Percentiles rank a stretch among this genome's conserved stretches.
Evolutionary conservation across 768 basidiomycete genomes (phyloP).

Genomic region (Dioszegia crocea): DNA sequence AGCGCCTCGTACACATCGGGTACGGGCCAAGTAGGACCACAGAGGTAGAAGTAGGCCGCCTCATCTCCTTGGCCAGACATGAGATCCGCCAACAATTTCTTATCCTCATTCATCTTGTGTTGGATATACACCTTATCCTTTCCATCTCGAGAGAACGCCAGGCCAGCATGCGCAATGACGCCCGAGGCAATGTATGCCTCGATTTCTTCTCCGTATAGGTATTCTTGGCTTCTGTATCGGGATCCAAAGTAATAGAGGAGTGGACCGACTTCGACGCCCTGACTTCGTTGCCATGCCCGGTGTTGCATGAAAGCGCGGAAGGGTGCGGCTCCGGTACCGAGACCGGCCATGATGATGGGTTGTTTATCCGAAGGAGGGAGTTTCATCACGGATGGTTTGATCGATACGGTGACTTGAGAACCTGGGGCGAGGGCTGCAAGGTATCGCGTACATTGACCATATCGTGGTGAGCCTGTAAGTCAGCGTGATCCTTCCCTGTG

Average conservation of each 20-base stretch:
- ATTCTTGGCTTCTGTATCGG: slow-evolving; percentile 89
- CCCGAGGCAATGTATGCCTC: slow-evolving; percentile 85
- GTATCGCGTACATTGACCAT: slow-evolving; percentile 95
- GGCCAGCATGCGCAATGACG: slow-evolving; percentile 79
- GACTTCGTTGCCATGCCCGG: slow-evolving; percentile 72
- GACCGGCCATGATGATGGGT: slow-evolving; percentile 96
- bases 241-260: slow-evolving; percentile 98
- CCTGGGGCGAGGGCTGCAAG: slow-evolving; percentile 76
- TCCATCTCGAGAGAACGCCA: slow-evolving; percentile 94
- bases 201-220: slow-evolving; percentile 74
- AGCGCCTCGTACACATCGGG: slow-evolving; percentile 95
- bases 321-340: slow-evolving; percentile 96
- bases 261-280: slow-evolving; percentile 79
- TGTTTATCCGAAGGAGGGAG: slow-evolving; percentile 77
- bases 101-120: slow-evolving; percentile 94
- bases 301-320: slow-evolving; percentile 99
- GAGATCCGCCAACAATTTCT: slow-evolving; percentile 67
- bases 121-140: slow-evolving; percentile 95
- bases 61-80: slow-evolving; percentile 55
- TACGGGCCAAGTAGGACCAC: slow-evolving; percentile 99
- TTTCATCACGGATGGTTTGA: slow-evolving; percentile 99
- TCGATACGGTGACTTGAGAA: slow-evolving; percentile 91
- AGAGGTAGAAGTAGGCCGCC: slow-evolving; percentile 75
- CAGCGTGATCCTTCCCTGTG: slow-evolving; percentile 1
- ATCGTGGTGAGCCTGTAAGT: slow-evolving; percentile 63